Conservation (phyloP, 768 basidiomycete genomes). For the Rhizopogon vulgaris region DNA sequence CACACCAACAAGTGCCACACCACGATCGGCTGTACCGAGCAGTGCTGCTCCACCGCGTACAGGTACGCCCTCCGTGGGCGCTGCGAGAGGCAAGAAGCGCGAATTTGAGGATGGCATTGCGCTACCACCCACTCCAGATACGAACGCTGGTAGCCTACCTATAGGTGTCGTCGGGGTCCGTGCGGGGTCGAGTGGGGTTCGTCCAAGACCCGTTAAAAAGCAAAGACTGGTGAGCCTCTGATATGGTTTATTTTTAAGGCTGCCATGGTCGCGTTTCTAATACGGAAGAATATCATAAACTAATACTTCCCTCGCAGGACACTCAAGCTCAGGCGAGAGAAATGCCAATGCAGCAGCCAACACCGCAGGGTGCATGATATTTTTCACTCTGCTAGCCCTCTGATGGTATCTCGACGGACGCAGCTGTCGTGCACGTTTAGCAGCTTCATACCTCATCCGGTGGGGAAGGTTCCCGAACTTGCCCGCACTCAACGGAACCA, state of each 20-base stretch:
- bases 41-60: slow-evolving; percentile 20
- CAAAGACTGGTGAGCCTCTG: slow-evolving; percentile 56
- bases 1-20: slow-evolving; percentile 26
- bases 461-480: neutral
- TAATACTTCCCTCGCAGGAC: slow-evolving; percentile 36
- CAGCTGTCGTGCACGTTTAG: neutral
- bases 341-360: slow-evolving; percentile 63
- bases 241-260: neutral
- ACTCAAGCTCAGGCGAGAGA: slow-evolving; percentile 59
- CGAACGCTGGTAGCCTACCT: slow-evolving; percentile 20
- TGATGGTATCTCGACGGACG: neutral
- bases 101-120: slow-evolving; percentile 20
- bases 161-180: slow-evolving; percentile 41
- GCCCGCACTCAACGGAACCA: neutral
- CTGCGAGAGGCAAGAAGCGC: slow-evolving; percentile 28
- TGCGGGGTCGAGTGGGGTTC: slow-evolving; percentile 49
- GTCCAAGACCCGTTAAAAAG: slow-evolving; percentile 72
- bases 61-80: slow-evolving; percentile 4
- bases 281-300: neutral
- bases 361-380: slow-evolving; percentile 58
- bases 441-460: neutral
- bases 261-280: neutral
- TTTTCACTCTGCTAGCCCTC: neutral
- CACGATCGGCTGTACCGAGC: slow-evolving; percentile 22
- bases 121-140: slow-evolving; percentile 16